Evolutionary conservation across 2,329 filamentous ascomycete species (phyloP).

Genomic region (Aspergillus phoenicis): DNA sequence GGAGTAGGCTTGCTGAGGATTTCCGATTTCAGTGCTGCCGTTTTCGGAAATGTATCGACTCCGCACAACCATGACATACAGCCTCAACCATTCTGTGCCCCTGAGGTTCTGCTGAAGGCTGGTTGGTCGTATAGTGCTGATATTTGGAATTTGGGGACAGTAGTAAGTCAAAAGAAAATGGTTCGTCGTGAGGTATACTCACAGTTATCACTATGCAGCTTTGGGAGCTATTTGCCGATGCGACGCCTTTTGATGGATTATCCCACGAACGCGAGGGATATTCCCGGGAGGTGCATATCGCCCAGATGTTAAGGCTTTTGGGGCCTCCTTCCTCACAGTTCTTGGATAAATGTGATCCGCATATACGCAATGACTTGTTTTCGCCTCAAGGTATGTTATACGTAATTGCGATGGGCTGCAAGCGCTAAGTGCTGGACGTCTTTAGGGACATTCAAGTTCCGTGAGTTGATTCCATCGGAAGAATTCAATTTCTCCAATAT

Average conservation of each 20-base stretch:
- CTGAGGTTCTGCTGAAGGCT: slow-evolving; percentile 35
- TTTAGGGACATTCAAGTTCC: slow-evolving; percentile 25
- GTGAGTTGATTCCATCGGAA: slow-evolving; percentile 27
- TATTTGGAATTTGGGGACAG: slow-evolving; percentile 38
- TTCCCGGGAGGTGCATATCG: slow-evolving; percentile 27
- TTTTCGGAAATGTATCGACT: slow-evolving; percentile 29
- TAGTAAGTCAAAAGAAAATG: slow-evolving; percentile 20
- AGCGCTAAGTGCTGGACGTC: neutral
- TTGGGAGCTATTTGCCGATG: slow-evolving; percentile 36
- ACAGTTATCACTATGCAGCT: slow-evolving; percentile 21
- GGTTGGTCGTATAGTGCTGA: slow-evolving; percentile 37
- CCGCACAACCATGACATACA: slow-evolving; percentile 49
- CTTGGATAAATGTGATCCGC: slow-evolving; percentile 13
- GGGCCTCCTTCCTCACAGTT: slow-evolving; percentile 26
- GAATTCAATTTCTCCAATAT: slow-evolving; percentile 21
- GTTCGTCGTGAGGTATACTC: neutral
- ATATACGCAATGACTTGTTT: slow-evolving; percentile 13
- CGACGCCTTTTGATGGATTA: slow-evolving; percentile 32
- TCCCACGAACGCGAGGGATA: slow-evolving; percentile 22
- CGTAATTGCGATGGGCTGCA: neutral
- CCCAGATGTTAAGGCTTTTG: slow-evolving; percentile 28
- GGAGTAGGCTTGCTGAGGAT: slow-evolving; percentile 28
- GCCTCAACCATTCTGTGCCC: slow-evolving; percentile 33
- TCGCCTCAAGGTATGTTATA: slow-evolving; percentile 20
- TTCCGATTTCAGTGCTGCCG: slow-evolving; percentile 34